Percentiles rank a stretch among this genome's conserved stretches.
phyloP scores from a whole-genome alignment of 129 eudicot species.

The Saposhnikovia divaricata region DNA sequence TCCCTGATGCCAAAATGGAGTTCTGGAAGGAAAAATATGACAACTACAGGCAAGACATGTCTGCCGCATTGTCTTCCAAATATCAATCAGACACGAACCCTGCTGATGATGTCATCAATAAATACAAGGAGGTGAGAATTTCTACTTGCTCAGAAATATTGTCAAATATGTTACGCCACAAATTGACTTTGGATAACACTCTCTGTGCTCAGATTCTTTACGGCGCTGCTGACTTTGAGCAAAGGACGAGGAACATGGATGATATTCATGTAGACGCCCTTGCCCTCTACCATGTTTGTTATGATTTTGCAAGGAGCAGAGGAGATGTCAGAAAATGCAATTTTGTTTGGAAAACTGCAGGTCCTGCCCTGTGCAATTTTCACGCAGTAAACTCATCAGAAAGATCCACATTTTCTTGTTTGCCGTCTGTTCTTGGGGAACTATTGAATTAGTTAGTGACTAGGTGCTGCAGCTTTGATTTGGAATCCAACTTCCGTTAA shows the following conservation, averaged over 20 bases:
- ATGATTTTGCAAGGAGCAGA: constrained; percentile 35
- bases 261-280: constrained; percentile 50
- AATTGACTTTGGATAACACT: not conserved
- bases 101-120: constrained; percentile 37
- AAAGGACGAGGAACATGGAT: constrained; percentile 25
- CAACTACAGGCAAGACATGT: constrained; percentile 43
- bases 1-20: constrained; percentile 24
- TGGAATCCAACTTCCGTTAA: not conserved
- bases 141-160: not conserved
- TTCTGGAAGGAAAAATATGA: constrained; percentile 38
- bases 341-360: constrained; percentile 81
- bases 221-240: constrained; percentile 37
- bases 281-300: constrained; percentile 48
- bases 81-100: constrained; percentile 25
- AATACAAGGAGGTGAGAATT: constrained; percentile 45
- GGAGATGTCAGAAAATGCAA: constrained; percentile 38
- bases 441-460: constrained; percentile 5
- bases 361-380: constrained; percentile 49
- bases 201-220: constrained; percentile 38
- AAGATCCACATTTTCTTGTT: constrained; percentile 13
- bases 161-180: not conserved
- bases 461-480: not conserved
- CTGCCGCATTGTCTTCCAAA: constrained; percentile 15
- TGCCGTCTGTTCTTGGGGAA: constrained; percentile 36
- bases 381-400: constrained; percentile 17